Evolutionary conservation across 768 basidiomycete species (phyloP).

Genomic region (Fomitopsis serialis): DNA sequence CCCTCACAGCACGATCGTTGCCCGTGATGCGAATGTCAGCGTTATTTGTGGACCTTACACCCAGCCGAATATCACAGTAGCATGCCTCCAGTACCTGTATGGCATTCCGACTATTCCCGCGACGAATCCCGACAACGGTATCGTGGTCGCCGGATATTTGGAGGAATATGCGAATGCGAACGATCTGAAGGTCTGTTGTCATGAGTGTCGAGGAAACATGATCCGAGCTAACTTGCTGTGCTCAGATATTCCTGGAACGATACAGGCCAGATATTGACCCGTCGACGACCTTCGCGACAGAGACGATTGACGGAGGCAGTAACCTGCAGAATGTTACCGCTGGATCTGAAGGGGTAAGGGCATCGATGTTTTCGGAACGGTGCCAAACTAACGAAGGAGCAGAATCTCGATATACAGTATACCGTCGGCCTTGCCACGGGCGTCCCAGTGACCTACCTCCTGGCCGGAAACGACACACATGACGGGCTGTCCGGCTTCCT

Average conservation of each 20-base stretch:
- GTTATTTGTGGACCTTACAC: conserved; percentile 13
- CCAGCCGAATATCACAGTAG: conserved; percentile 12
- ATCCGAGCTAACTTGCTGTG: too few relatives aligned
- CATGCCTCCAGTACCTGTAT: conserved; percentile 18
- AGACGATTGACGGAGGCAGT: conserved; percentile 5
- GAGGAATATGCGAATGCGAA: conserved; percentile 16
- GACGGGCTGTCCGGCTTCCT: conserved; percentile 26
- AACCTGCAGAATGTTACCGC: conserved; percentile 16
- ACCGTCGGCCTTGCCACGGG: too few relatives aligned
- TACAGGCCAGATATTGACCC: conserved; percentile 12
- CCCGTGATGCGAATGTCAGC: conserved; percentile 10
- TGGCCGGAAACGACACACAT: conserved; percentile 20
- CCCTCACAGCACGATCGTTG: not conserved
- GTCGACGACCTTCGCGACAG: conserved; percentile 3
- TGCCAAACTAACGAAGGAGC: too few relatives aligned
- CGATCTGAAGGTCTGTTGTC: conserved; percentile 13
- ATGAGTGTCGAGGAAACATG: conserved; percentile 17
- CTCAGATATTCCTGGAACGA: conserved; percentile 5
- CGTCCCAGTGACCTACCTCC: conserved; percentile 26
- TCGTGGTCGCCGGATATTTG: conserved; percentile 18
- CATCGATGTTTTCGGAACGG: not conserved
- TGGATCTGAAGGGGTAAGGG: conserved; percentile 23
- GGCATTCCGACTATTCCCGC: conserved; percentile 17
- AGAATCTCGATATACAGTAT: conserved; percentile 31
- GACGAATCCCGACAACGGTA: conserved; percentile 6